Percentiles rank a stretch among this genome's conserved stretches.
Evolutionary conservation across 2,329 filamentous ascomycete species (phyloP).

Genomic region (Didymella lethalis): DNA sequence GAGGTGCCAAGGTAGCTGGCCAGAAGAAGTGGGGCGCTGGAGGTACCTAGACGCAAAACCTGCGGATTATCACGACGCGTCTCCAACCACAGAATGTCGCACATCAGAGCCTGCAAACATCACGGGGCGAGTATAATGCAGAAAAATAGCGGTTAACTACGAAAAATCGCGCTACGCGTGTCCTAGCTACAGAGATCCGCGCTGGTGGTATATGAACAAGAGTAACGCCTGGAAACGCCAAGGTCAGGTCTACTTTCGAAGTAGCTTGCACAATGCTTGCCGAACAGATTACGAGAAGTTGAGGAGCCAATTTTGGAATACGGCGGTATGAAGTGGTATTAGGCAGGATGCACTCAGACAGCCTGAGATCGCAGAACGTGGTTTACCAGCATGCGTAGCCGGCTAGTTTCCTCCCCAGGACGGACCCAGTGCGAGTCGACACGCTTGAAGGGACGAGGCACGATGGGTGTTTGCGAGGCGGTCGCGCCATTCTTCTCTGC

Average conservation of each 20-base stretch:
- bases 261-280: slow-evolving; percentile 1
- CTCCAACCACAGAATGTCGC: neutral
- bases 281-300: neutral
- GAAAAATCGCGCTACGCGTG: slow-evolving; percentile 14
- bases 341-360: neutral
- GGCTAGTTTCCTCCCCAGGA: slow-evolving; percentile 27
- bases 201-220: slow-evolving; percentile 17
- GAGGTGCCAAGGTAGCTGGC: neutral
- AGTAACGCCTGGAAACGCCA: slow-evolving; percentile 14
- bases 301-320: neutral
- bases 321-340: neutral
- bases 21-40: slow-evolving; percentile 1
- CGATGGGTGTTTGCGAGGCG: slow-evolving; percentile 21
- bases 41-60: neutral
- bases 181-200: slow-evolving; percentile 15
- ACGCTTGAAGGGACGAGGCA: slow-evolving; percentile 21
- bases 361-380: slow-evolving; percentile 17
- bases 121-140: neutral
- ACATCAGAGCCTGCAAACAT: neutral
- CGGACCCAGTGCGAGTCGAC: slow-evolving; percentile 34
- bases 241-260: slow-evolving; percentile 16
- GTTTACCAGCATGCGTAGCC: slow-evolving; percentile 18
- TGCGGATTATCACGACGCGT: neutral
- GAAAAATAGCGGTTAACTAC: slow-evolving; percentile 2
- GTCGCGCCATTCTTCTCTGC: slow-evolving; percentile 22